Evolutionary conservation across 331 rosid genomes (phyloP).

Genomic region (Acacia pycnantha): DNA sequence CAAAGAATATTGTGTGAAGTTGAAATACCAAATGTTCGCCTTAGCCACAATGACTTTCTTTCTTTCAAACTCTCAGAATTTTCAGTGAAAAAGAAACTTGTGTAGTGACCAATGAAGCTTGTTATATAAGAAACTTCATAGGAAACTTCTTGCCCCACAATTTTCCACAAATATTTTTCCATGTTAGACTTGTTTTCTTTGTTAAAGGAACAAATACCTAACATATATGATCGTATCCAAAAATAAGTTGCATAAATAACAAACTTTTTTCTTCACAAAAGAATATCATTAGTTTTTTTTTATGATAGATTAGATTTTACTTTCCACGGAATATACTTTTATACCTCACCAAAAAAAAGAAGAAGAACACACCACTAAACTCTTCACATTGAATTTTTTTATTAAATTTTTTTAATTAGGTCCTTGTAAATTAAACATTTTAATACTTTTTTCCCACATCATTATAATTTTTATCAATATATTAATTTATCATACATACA

Average conservation of each 20-base stretch:
- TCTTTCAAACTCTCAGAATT: background rate
- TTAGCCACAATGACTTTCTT: background rate
- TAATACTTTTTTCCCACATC: background rate
- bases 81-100: background rate
- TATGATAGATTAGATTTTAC: background rate
- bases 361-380: too few relatives aligned
- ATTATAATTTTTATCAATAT: background rate
- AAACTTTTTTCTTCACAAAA: background rate
- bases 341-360: background rate
- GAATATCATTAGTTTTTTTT: background rate
- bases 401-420: background rate
- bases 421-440: background rate
- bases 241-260: constrained; percentile 9
- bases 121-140: background rate
- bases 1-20: too few relatives aligned
- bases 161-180: background rate
- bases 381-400: background rate
- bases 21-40: too few relatives aligned
- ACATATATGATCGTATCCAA: constrained; percentile 4
- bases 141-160: constrained; percentile 1
- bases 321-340: background rate
- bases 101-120: background rate
- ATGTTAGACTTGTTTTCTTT: constrained; percentile 9
- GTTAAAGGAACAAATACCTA: constrained; percentile 27
- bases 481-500: background rate